Percentiles rank a stretch among this genome's conserved stretches.
Evolutionary conservation across 2,329 filamentous ascomycete species (phyloP).

Genomic region (Fusarium sarcochroum): DNA sequence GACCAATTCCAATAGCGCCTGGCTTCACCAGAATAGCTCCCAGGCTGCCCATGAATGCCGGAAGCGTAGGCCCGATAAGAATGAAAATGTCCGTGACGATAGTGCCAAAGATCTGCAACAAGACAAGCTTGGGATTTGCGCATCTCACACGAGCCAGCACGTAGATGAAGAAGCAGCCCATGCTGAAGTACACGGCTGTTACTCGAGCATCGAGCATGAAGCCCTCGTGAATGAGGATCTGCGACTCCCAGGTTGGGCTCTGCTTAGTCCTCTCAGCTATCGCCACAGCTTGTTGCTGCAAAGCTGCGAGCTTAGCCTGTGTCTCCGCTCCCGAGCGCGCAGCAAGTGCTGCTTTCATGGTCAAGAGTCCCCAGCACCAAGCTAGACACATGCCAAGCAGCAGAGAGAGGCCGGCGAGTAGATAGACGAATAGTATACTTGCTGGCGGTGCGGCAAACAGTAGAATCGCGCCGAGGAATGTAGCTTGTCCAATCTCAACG

Average conservation of each 20-base stretch:
- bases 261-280: constrained; percentile 49
- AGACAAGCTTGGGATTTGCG: constrained; percentile 60
- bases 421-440: constrained; percentile 61
- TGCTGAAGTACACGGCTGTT: constrained; percentile 54
- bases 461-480: constrained; percentile 60
- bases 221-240: constrained; percentile 58
- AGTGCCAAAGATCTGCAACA: constrained; percentile 62
- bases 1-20: constrained; percentile 60
- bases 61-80: constrained; percentile 58
- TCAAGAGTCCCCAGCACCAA: constrained; percentile 65
- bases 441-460: constrained; percentile 62
- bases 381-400: constrained; percentile 62
- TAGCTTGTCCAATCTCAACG: constrained; percentile 57
- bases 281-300: constrained; percentile 55
- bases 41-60: constrained; percentile 12
- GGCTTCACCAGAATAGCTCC: constrained; percentile 59
- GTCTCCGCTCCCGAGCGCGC: constrained; percentile 57
- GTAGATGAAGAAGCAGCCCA: constrained; percentile 62
- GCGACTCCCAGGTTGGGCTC: constrained; percentile 47
- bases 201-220: constrained; percentile 64
- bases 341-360: constrained; percentile 63
- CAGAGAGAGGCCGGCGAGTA: constrained; percentile 59
- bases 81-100: constrained; percentile 63
- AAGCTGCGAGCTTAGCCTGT: constrained; percentile 50
- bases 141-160: constrained; percentile 59